Evolutionary conservation across 768 basidiomycete genomes (phyloP).

Genomic region (Tylopilus subfusipes): DNA sequence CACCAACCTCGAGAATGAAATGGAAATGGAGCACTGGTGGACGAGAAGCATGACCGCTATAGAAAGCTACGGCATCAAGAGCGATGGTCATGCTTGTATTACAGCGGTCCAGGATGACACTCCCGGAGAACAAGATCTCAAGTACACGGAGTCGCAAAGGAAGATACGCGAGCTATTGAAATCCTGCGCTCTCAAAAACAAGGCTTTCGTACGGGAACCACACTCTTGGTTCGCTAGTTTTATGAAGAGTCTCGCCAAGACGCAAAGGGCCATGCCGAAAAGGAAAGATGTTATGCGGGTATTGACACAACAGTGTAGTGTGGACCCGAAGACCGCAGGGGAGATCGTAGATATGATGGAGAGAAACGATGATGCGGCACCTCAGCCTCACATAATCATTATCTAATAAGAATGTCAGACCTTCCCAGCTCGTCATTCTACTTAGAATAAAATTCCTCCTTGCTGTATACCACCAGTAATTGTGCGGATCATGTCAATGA

Average conservation of each 20-base stretch:
- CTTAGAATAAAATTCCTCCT: too few relatives aligned
- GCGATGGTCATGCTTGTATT: constrained; percentile 31
- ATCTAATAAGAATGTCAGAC: too few relatives aligned
- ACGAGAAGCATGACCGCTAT: constrained; percentile 24
- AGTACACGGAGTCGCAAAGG: constrained; percentile 22
- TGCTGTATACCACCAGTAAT: too few relatives aligned
- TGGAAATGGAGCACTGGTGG: constrained; percentile 35
- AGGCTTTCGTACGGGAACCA: constrained; percentile 13
- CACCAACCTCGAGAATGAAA: constrained; percentile 39
- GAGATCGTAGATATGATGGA: constrained; percentile 23
- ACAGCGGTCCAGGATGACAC: constrained; percentile 26
- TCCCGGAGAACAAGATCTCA: constrained; percentile 16
- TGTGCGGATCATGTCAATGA: too few relatives aligned
- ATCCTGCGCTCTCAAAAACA: constrained; percentile 10
- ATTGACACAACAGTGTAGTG: constrained; percentile 24
- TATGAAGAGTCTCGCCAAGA: constrained; percentile 16
- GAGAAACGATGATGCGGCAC: constrained; percentile 13
- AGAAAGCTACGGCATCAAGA: constrained; percentile 20
- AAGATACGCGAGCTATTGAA: constrained; percentile 21
- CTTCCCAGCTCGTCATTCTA: too few relatives aligned
- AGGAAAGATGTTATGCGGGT: constrained; percentile 16
- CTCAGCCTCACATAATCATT: too few relatives aligned
- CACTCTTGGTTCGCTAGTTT: constrained; percentile 18
- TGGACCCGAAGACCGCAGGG: constrained; percentile 25
- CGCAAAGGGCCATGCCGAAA: constrained; percentile 11